phyloP scores from a whole-genome alignment of 1,284 basidiomycete species.

The Irpex sp. region DNA sequence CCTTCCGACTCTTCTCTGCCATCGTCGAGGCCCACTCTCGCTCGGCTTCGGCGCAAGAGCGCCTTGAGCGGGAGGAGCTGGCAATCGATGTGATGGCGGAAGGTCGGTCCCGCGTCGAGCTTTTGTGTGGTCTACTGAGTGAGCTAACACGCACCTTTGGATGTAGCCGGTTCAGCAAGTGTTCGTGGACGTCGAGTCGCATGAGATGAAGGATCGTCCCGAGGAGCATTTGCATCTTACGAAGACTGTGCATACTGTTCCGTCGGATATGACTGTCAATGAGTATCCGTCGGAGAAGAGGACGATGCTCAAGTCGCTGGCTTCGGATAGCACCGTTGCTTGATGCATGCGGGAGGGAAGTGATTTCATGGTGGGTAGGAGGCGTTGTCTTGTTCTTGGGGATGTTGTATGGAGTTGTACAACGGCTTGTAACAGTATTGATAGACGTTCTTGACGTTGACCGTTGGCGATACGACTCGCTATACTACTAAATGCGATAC shows the following conservation, averaged over 20 bases:
- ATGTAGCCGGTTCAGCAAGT: slow-evolving; percentile 23
- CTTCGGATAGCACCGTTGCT: background rate
- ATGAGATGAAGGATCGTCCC: slow-evolving; percentile 25
- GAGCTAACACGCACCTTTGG: background rate
- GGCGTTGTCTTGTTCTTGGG: background rate
- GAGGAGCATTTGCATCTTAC: background rate
- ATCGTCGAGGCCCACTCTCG: background rate
- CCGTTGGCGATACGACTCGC: too few species aligned
- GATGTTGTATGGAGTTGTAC: background rate
- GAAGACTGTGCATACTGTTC: background rate
- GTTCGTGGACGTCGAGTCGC: slow-evolving; percentile 27
- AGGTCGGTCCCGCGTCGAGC: background rate
- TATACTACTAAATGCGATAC: background rate
- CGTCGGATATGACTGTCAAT: background rate
- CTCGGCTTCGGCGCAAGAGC: background rate
- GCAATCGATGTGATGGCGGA: background rate
- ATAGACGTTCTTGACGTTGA: too few species aligned
- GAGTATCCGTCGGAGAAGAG: background rate
- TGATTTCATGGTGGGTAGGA: background rate
- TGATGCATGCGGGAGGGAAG: background rate
- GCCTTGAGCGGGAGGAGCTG: background rate
- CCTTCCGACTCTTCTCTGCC: background rate
- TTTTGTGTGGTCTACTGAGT: too few species aligned
- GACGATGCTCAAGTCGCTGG: background rate
- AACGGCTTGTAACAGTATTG: background rate